Conservation (phyloP, 495 filamentous ascomycete genomes). For the Penicillium canariense region DNA sequence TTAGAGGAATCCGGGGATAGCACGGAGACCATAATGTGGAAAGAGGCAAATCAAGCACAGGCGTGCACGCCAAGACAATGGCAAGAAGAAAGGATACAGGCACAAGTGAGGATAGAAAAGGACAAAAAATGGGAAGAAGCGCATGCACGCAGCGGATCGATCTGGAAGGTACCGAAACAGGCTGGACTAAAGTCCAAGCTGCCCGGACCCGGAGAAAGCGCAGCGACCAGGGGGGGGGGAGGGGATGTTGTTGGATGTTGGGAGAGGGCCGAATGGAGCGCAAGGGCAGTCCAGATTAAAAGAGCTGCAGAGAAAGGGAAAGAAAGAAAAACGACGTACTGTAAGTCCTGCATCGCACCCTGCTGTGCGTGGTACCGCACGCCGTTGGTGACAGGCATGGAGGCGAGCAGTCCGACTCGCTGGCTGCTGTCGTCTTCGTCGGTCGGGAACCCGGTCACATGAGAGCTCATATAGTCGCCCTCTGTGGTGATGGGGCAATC, state of each 20-base stretch:
- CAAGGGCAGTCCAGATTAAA: conserved; percentile 39
- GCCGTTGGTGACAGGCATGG: conserved; percentile 47
- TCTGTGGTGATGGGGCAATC: conserved; percentile 40
- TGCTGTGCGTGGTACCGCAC: conserved; percentile 46
- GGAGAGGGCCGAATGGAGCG: conserved; percentile 33
- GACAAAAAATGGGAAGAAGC: conserved; percentile 30
- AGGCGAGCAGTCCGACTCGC: conserved; percentile 43
- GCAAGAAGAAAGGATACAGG: conserved; percentile 12
- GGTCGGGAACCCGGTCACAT: conserved; percentile 36
- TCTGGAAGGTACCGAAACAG: conserved; percentile 34
- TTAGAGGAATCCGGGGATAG: conserved; percentile 15
- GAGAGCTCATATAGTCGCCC: conserved; percentile 39
- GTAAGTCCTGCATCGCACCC: conserved; percentile 45
- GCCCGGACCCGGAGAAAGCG: conserved; percentile 37
- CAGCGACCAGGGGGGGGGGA: conserved; percentile 40
- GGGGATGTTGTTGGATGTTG: conserved; percentile 11
- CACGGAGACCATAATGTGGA: conserved; percentile 18
- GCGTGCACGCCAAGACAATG: conserved; percentile 7
- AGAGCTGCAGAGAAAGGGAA: conserved; percentile 12
- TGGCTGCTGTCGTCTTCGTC: conserved; percentile 44
- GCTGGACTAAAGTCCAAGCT: conserved; percentile 29
- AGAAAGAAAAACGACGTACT: conserved; percentile 46
- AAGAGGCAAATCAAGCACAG: conserved; percentile 13
- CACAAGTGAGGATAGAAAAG: conserved; percentile 21
- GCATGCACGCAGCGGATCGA: conserved; percentile 29